Conservation (phyloP, 306 rosid species). For the Malus orientalis region DNA sequence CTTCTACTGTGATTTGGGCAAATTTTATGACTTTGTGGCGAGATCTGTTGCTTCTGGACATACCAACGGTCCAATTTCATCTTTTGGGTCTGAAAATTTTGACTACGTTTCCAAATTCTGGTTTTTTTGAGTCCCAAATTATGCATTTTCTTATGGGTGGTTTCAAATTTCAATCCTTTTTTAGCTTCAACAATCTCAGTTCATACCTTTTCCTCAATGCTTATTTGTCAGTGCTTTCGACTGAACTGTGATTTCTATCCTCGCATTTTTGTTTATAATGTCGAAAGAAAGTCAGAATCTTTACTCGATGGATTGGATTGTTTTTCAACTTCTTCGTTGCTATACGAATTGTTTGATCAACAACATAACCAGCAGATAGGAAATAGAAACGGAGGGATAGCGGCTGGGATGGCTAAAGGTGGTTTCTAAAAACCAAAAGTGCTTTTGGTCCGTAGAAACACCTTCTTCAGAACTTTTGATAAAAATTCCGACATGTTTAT, state of each 20-base stretch:
- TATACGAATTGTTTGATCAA: neutral
- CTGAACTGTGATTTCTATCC: neutral
- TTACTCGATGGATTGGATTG: neutral
- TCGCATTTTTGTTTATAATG: neutral
- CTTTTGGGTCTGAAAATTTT: neutral
- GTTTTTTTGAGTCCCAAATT: neutral
- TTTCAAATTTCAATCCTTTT: neutral
- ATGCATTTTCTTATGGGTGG: neutral
- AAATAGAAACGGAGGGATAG: neutral
- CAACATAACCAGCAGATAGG: neutral
- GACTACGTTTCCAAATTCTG: neutral
- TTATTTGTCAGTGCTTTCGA: neutral
- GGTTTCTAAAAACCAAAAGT: too few species aligned
- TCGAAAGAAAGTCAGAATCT: neutral
- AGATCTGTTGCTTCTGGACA: neutral
- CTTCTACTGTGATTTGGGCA: neutral
- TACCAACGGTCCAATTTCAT: neutral
- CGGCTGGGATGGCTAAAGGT: neutral
- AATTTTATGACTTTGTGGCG: neutral
- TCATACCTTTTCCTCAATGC: neutral
- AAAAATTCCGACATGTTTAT: too few species aligned
- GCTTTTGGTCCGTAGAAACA: too few species aligned
- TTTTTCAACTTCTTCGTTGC: neutral
- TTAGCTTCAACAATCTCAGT: neutral
- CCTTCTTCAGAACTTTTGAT: too few species aligned